A percentile compares a stretch with the other conserved stretches of the same genome.
Conservation (phyloP, 306 rosid species). For the apple (Malus domestica) region ASM211411v1 NC_041802.1:15726501-15727000, state of each 20-base stretch:
- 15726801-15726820: neutral
- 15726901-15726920: slow-evolving; percentile 76
- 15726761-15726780: neutral
- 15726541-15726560: neutral
- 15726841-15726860: neutral
- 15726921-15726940: slow-evolving; percentile 86
- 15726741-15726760: neutral
- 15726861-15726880: neutral
- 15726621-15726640: too few relatives aligned
- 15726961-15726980: slow-evolving; percentile 68
- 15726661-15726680: neutral
- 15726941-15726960: slow-evolving; percentile 81
- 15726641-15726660: neutral
- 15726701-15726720: neutral
- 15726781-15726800: neutral
- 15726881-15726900: neutral
- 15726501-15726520: neutral
- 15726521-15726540: neutral
- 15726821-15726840: neutral
- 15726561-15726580: neutral
- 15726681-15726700: neutral
- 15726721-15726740: neutral
- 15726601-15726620: neutral
- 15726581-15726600: neutral
- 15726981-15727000: slow-evolving; percentile 67